Evolutionary conservation across 306 rosid species (phyloP).

Genomic region (Begonia fuchsioides): DNA sequence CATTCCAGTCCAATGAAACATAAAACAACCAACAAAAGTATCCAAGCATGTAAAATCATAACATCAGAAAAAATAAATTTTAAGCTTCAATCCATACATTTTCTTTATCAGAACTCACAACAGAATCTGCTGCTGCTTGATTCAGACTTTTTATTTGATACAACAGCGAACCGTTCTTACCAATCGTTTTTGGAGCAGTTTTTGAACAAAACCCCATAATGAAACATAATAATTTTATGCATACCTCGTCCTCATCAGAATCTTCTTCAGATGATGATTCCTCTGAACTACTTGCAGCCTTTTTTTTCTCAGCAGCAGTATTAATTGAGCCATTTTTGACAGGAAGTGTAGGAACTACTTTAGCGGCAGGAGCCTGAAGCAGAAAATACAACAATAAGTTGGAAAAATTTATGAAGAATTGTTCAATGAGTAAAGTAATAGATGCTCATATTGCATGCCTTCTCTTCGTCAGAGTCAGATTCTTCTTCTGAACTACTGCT

Average conservation of each 20-base stretch:
- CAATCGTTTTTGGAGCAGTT: too few species aligned
- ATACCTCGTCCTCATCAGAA: conserved; percentile 35
- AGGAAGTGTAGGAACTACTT: conserved; percentile 9
- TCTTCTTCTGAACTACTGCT: conserved; percentile 48
- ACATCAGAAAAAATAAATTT: too few species aligned
- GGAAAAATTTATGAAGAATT: too few species aligned
- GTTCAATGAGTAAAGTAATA: too few species aligned
- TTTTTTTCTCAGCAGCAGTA: conserved; percentile 17
- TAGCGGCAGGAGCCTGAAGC: conserved; percentile 22
- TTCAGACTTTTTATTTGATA: conserved; percentile 2
- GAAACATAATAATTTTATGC: not conserved
- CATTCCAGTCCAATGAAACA: too few species aligned
- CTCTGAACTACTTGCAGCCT: conserved; percentile 8
- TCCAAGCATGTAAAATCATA: too few species aligned
- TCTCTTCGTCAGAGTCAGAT: conserved; percentile 41
- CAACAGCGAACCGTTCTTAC: conserved; percentile 4
- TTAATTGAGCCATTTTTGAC: conserved; percentile 21
- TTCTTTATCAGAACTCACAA: conserved; percentile 19
- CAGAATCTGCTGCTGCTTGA: conserved; percentile 11
- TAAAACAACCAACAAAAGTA: too few species aligned
- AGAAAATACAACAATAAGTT: not conserved
- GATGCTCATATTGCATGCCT: too few species aligned
- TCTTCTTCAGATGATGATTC: conserved; percentile 22
- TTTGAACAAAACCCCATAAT: not conserved
- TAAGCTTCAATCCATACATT: conserved; percentile 3